Evolutionary conservation across 768 basidiomycete genomes (phyloP).

Genomic region (Mycena amicta): DNA sequence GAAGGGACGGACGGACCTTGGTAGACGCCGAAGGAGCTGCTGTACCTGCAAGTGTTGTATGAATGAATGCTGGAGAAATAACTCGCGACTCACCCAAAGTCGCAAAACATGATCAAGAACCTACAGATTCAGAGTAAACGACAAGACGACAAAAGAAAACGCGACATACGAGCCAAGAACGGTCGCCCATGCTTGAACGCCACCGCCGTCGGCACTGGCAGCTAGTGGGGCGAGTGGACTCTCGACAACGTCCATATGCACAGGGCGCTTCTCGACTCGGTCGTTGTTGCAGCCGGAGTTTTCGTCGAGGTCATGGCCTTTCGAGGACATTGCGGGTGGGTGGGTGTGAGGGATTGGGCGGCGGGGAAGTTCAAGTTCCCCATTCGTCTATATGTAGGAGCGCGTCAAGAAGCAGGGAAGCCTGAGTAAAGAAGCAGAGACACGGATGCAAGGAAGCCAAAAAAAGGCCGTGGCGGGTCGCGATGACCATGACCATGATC

Average conservation of each 20-base stretch:
- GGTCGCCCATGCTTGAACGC: constrained; percentile 24
- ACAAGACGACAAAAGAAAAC: background rate
- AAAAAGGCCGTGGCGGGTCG: too few species aligned
- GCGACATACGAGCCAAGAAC: constrained; percentile 23
- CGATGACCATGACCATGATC: background rate
- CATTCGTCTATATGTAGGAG: too few species aligned
- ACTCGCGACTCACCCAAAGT: constrained; percentile 40
- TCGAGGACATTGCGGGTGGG: too few species aligned
- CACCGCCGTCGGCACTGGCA: constrained; percentile 25
- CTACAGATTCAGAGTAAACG: constrained; percentile 18
- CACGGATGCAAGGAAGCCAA: too few species aligned
- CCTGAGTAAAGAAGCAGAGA: too few species aligned
- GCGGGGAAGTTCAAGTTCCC: background rate
- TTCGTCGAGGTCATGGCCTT: too few species aligned
- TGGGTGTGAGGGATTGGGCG: background rate
- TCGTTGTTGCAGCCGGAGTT: too few species aligned
- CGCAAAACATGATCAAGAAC: constrained; percentile 42
- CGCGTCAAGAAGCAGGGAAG: too few species aligned
- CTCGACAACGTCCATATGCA: too few species aligned
- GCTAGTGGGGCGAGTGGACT: background rate
- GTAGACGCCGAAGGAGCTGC: constrained; percentile 40
- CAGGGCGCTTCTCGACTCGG: too few species aligned
- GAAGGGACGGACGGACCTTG: constrained; percentile 30
- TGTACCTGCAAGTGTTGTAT: constrained; percentile 29
- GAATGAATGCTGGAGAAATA: constrained; percentile 1